Evolutionary conservation across 1,284 basidiomycete species (phyloP), one percentile per base, ranked within the genome.

Genomic region (Pulveroboletus sp.): DNA sequence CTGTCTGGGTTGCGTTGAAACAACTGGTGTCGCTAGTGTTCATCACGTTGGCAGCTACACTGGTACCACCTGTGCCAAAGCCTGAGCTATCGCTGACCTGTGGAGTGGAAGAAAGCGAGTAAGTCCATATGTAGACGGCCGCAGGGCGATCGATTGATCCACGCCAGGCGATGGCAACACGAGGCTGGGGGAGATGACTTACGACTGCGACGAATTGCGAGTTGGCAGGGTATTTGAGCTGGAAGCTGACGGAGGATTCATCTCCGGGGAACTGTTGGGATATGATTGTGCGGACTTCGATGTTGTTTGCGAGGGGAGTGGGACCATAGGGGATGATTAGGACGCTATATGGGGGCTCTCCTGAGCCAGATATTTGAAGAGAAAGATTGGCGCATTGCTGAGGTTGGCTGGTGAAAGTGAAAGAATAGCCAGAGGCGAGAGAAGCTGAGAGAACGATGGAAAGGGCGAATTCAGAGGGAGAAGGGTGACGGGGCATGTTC

Each of bases 141-240:
- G 18, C 24, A 11, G 38, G 24, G 43, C 15, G 18, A 35, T 26
- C 12, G 15, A 20, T 10, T 5, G 49, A 31, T 43, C 39, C 15
- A 38, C 20, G 35, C 35, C 35, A 9, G 22, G 18, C 2, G 10
- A 42, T 4, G 14, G 25, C 12, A n/a, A 29, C 35, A 14, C 11
- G 15, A 11, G 49, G 52, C 15, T 35, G 29, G 47, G 51, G 40
- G 26, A 6, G 50, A 43, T 38, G 12, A 84, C 88, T 74, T 66
- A 91, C 89, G 66, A 91, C 86, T 2, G 85, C 83, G 24, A 92
- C 85, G 58, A 92, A 86, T 63, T 86, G 82, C 2, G 88, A 87
- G 65, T 82, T 78, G 46, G 74, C 77, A 0, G 90, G 89, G 66
- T 81, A 92, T 26, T 78, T 80, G 50, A 92, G 77, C 65, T 81